Percentiles rank a stretch among this genome's conserved stretches.
Evolutionary conservation across 371 early-diverging fungal species (phyloP).

Genomic region (Syncephalastrum monosporum): DNA sequence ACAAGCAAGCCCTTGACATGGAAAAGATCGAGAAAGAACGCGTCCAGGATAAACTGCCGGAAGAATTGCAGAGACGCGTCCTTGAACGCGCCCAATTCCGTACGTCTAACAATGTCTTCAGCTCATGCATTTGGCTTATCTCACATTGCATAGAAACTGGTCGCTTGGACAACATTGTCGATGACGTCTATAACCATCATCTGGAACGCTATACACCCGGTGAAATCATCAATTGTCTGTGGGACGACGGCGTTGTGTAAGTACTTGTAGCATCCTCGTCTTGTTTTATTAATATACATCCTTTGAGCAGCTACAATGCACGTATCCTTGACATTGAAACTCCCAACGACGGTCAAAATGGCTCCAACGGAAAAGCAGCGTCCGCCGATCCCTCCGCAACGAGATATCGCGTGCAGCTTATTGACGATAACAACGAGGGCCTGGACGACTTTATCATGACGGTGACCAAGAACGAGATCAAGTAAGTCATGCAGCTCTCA

Average conservation of each 20-base stretch:
- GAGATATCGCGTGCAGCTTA: slow-evolving; percentile 19
- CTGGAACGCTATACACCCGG: slow-evolving; percentile 42
- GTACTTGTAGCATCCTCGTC: not conserved
- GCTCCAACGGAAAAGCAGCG: slow-evolving; percentile 10
- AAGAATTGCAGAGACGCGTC: slow-evolving; percentile 61
- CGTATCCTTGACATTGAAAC: slow-evolving; percentile 24
- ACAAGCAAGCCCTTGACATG: slow-evolving; percentile 72
- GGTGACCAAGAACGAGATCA: slow-evolving; percentile 27
- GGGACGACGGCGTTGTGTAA: slow-evolving; percentile 50
- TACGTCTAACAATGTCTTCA: slow-evolving; percentile 28
- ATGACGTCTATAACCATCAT: slow-evolving; percentile 49
- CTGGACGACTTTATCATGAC: slow-evolving; percentile 37
- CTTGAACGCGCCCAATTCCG: slow-evolving; percentile 71
- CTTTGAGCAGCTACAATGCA: slow-evolving; percentile 33
- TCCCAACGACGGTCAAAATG: slow-evolving; percentile 10
- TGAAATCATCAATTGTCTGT: slow-evolving; percentile 49
- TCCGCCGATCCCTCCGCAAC: not conserved
- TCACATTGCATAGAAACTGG: slow-evolving; percentile 36
- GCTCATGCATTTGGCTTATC: slow-evolving; percentile 5
- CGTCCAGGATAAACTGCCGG: slow-evolving; percentile 64
- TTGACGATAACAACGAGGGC: slow-evolving; percentile 36
- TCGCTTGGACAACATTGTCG: slow-evolving; percentile 56
- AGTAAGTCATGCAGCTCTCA: slow-evolving; percentile 18
- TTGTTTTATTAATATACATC: not conserved
- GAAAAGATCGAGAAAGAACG: slow-evolving; percentile 64